phyloP scores from a whole-genome alignment of 2,329 filamentous ascomycete species.

The Nakataea oryzae region DNA sequence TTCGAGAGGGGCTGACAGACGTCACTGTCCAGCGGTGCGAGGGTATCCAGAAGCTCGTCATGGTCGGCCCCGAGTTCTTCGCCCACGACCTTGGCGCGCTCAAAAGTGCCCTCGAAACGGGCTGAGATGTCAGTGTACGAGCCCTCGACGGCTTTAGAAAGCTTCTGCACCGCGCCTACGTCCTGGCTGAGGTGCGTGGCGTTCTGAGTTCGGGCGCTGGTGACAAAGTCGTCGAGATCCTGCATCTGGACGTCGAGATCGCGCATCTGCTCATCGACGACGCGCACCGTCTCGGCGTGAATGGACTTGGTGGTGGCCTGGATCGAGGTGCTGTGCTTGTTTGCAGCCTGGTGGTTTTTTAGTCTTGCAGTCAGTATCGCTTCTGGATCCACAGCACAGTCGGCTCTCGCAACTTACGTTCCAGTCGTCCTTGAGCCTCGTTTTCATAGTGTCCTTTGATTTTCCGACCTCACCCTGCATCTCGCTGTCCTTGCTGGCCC shows the following conservation, averaged over 20 bases:
- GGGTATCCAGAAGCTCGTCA: constrained; percentile 43
- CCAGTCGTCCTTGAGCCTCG: constrained; percentile 79
- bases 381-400: neutral
- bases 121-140: constrained; percentile 63
- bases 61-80: constrained; percentile 55
- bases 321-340: constrained; percentile 73
- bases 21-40: constrained; percentile 48
- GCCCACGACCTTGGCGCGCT: constrained; percentile 58
- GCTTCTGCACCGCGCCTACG: constrained; percentile 48
- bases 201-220: constrained; percentile 72
- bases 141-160: constrained; percentile 59
- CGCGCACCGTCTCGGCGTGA: constrained; percentile 79
- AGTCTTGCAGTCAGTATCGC: neutral
- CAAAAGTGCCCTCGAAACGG: constrained; percentile 59
- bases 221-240: constrained; percentile 82
- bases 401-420: constrained; percentile 45
- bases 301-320: constrained; percentile 76
- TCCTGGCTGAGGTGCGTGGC: constrained; percentile 65
- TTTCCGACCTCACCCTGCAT: constrained; percentile 61
- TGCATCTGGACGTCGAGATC: constrained; percentile 85
- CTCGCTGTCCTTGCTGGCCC: constrained; percentile 58
- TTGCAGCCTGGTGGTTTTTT: constrained; percentile 57
- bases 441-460: constrained; percentile 70
- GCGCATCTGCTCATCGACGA: constrained; percentile 79
- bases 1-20: constrained; percentile 60